Conservation (phyloP, 140 eudicot genomes). For the Bidens hawaiensis region DNA sequence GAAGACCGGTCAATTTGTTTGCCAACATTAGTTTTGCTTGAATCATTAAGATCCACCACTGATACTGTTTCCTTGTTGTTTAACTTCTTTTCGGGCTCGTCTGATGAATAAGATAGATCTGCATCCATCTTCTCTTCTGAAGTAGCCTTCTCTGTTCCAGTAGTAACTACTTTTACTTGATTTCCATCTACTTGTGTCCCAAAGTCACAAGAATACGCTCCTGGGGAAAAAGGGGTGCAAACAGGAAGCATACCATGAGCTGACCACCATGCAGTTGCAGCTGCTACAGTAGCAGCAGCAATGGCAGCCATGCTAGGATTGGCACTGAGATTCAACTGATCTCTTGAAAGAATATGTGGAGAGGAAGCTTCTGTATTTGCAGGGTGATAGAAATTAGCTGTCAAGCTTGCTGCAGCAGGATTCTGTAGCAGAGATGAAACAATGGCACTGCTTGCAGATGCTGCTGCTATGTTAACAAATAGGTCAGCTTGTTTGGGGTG, state of each 20-base stretch:
- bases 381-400: constrained; percentile 68
- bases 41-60: constrained; percentile 39
- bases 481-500: not conserved
- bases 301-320: constrained; percentile 67
- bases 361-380: constrained; percentile 50
- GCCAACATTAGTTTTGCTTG: constrained; percentile 34
- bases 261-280: constrained; percentile 99
- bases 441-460: constrained; percentile 45
- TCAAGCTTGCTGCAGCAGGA: constrained; percentile 93
- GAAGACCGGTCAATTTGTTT: constrained; percentile 95
- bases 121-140: constrained; percentile 37
- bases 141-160: constrained; percentile 35
- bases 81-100: constrained; percentile 53
- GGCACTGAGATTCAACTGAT: constrained; percentile 14
- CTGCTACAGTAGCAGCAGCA: constrained; percentile 95
- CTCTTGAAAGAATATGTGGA: constrained; percentile 31
- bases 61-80: constrained; percentile 29
- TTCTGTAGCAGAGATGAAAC: constrained; percentile 77
- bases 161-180: constrained; percentile 28
- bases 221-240: constrained; percentile 53
- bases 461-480: constrained; percentile 32
- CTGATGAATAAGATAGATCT: constrained; percentile 55
- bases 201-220: constrained; percentile 29
- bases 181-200: constrained; percentile 21
- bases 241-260: constrained; percentile 84